Conservation (phyloP, 2,329 filamentous ascomycete species). For the Colletotrichum sp. region DNA sequence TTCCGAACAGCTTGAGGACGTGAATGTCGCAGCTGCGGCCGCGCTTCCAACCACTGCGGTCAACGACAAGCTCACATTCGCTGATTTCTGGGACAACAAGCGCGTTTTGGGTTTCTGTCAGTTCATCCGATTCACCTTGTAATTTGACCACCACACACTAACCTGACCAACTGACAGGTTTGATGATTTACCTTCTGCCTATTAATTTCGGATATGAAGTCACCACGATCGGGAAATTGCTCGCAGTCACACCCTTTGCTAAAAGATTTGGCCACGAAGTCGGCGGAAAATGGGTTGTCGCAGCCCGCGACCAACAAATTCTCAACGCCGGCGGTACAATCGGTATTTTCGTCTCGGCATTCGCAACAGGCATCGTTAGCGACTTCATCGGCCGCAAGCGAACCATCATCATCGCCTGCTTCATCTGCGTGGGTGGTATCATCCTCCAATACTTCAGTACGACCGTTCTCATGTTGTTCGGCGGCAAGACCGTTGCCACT, state of each 20-base stretch:
- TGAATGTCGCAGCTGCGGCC: neutral
- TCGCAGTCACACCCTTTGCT: slow-evolving; percentile 31
- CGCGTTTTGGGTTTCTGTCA: slow-evolving; percentile 15
- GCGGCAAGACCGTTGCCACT: slow-evolving; percentile 31
- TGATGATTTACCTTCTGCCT: slow-evolving; percentile 12
- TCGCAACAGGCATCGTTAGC: slow-evolving; percentile 29
- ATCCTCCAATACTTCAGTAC: slow-evolving; percentile 28
- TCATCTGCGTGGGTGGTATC: slow-evolving; percentile 25
- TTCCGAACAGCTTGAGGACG: neutral
- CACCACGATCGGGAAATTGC: slow-evolving; percentile 31
- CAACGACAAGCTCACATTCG: slow-evolving; percentile 1
- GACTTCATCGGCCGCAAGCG: slow-evolving; percentile 30
- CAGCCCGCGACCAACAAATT: slow-evolving; percentile 32
- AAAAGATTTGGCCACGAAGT: slow-evolving; percentile 27
- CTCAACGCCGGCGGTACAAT: slow-evolving; percentile 33
- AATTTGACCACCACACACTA: neutral
- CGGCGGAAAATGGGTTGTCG: slow-evolving; percentile 23
- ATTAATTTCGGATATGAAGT: slow-evolving; percentile 31
- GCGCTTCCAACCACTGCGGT: neutral
- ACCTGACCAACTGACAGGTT: neutral
- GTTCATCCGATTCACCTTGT: neutral
- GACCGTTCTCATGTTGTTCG: slow-evolving; percentile 28
- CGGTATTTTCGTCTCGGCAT: slow-evolving; percentile 33
- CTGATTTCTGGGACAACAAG: slow-evolving; percentile 2
- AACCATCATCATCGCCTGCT: slow-evolving; percentile 25